Conservation (phyloP, 1,139 yeast species). For the Kluyveromyces marxianus region DNA sequence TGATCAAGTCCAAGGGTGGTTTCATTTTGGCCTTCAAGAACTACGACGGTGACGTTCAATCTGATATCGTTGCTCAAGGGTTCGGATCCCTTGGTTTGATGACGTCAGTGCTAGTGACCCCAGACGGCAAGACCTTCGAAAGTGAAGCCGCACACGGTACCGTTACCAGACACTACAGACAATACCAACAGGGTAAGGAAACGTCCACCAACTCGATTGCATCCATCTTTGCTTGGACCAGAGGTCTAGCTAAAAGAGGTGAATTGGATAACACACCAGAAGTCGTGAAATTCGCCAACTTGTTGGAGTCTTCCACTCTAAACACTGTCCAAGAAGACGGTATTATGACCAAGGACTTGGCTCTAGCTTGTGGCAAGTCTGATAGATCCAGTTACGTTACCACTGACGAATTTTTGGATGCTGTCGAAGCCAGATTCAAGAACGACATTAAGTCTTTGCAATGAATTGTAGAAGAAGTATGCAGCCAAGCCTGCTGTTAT, state of each 20-base stretch:
- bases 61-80: constrained; percentile 96
- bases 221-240: constrained; percentile 95
- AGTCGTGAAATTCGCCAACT: constrained; percentile 69
- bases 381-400: constrained; percentile 75
- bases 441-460: constrained; percentile 11
- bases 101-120: constrained; percentile 91
- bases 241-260: constrained; percentile 89
- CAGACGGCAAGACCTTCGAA: constrained; percentile 94
- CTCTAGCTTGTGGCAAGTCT: constrained; percentile 79
- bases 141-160: constrained; percentile 98
- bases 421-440: constrained; percentile 52
- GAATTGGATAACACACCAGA: constrained; percentile 79
- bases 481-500: too few relatives aligned
- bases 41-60: constrained; percentile 96
- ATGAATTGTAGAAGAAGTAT: background rate
- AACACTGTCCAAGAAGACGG: constrained; percentile 82
- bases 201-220: constrained; percentile 98
- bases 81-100: constrained; percentile 92
- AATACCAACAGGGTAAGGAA: constrained; percentile 90
- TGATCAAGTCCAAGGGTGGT: constrained; percentile 93
- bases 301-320: constrained; percentile 72
- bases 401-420: constrained; percentile 85
- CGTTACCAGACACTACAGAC: constrained; percentile 92
- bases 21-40: constrained; percentile 91
- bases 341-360: constrained; percentile 93